Evolutionary conservation across 805 yeast genomes (phyloP), one percentile per base, ranked within the genome.

Genomic region (Pichia gijzeniarum): DNA sequence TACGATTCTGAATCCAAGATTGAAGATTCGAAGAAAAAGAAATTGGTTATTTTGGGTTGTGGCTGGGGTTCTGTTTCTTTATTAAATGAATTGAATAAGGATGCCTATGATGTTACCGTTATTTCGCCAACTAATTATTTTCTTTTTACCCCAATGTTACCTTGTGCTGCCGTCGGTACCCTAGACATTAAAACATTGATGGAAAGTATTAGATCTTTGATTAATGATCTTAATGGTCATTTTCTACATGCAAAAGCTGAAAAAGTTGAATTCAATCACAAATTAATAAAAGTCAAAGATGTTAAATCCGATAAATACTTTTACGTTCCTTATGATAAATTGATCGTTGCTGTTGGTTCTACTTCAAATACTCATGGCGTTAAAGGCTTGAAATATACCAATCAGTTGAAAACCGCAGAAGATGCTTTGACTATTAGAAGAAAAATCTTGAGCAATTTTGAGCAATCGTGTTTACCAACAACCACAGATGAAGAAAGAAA

Each of bases 41-140:
- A 84, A 14, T 67, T 82, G 57, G 93, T 91, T 44, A 81, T 76
- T 65, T 76, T 78, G 59, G 95, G 95, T 50, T 80, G 95, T 27
- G 98, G 97, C 41, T 91, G 97, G 98, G 97, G 96, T 48, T 77
- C 95, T 8, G 82, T 90, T 42, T 81, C 96, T 9, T 68, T 89
- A 49, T 74, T 90, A 66, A 87, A 86, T 70, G 77, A 80, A 62
- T 71, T 90, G 62, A 95, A 90, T 62, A 82, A 95, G 37, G 71
- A 89, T 41, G 72, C 82, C 62, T 90, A 88, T 70, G 87, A 91
- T 63, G 96, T 90, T 40, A 80, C 88, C 41, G 80, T 90, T 43
- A 84, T 90, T 40, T 87, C 96, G 36, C 96, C 98, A 50, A 80
- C 97, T 69, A 91, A 90, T 74, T 91, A 87, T 73, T 89, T 90